Base-by-base conservation (phyloP, 129 eudicot species). In the Lonicera japonica region DNA sequence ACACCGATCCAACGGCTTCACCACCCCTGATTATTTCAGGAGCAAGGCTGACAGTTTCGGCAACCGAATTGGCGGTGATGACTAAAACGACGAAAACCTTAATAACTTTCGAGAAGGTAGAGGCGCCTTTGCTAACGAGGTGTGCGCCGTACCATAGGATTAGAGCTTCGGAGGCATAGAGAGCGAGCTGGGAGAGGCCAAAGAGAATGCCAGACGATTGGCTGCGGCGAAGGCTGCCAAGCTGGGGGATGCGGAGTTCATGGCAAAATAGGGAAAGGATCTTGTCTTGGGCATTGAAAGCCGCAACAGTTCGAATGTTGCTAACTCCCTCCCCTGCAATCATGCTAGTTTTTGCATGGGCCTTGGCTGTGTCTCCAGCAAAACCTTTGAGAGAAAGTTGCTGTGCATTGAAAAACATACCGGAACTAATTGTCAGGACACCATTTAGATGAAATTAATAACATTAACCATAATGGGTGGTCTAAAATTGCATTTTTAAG, bases 311-410 rank as follows among this genome's bases (percentile, higher is more conserved):
- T 47, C 97, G 74, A 29, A 91, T 91, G 79, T 91, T 91, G 90
- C 97, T 91, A 11, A 91, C 97, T 50, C 96, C 97, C 60, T 91
- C 97, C 53, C 97, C 97, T 2, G 97, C 97, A 13, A 91, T 91
- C 97, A 91, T 91, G 80, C 98, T 92, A 11, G 98, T 92, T 56
- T 92, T 92, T 8, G 98, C 98, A 65, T 92, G 96, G 18, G 96
- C 98, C 65, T 92, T 92, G 17, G 98, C 96, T 5, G 96, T 92
- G 86, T 92, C 98, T 58, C 98, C 98, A 48, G 90, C 98, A 65
- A 92, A 92, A 5, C 98, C 95, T 75, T 92, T 87, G 41, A 92
- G 84, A 0, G 98, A 84, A 52, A 92, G 95, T 92, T 87, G 96
- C 98, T 92, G 95, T 39, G 64, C 4, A 67, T 40, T 45, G 13